A percentile compares a stretch with the other conserved stretches of the same genome.
phyloP scores from a whole-genome alignment of 495 filamentous ascomycete genomes.

The Aspergillus egyptiacus region DNA sequence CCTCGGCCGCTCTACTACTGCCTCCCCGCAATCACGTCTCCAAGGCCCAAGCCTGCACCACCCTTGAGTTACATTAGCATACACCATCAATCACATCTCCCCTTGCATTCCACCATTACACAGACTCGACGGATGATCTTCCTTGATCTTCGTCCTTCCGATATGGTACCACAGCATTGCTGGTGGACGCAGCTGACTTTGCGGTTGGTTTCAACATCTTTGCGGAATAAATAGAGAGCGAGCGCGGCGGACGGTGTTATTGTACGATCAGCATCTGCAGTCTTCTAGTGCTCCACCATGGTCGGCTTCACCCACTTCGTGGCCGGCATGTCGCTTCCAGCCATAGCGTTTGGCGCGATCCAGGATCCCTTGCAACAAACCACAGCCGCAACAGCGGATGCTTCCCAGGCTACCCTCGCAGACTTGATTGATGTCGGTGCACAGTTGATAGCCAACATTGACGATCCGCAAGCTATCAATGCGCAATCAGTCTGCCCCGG shows the following conservation, averaged over 20 bases:
- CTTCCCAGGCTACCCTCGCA: constrained; percentile 51
- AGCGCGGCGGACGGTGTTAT: not conserved
- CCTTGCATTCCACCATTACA: not conserved
- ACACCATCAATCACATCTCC: not conserved
- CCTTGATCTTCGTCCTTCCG: not conserved
- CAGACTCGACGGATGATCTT: not conserved
- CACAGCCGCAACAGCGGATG: constrained; percentile 11
- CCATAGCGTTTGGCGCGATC: constrained; percentile 25
- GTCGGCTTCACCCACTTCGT: constrained; percentile 24
- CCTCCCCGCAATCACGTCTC: constrained; percentile 6
- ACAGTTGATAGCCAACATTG: constrained; percentile 59
- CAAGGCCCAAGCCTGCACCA: no score
- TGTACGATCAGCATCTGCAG: constrained; percentile 5
- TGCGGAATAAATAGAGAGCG: constrained; percentile 3
- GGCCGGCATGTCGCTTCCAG: constrained; percentile 24
- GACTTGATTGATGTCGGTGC: constrained; percentile 50
- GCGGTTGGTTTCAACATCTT: not conserved
- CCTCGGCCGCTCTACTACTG: no score
- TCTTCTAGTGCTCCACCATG: constrained; percentile 19
- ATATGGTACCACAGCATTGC: constrained; percentile 9
- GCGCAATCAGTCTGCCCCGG: constrained; percentile 64
- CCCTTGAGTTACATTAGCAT: no score
- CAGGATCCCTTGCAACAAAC: not conserved
- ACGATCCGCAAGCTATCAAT: constrained; percentile 65
- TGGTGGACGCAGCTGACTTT: constrained; percentile 1